A percentile compares a stretch with the other conserved stretches of the same genome.
These are phyloP conservation scores for Neoboletus brunneissimus DNA, from an alignment of 768 basidiomycete genomes.

Conservation along the genomic window DNA sequence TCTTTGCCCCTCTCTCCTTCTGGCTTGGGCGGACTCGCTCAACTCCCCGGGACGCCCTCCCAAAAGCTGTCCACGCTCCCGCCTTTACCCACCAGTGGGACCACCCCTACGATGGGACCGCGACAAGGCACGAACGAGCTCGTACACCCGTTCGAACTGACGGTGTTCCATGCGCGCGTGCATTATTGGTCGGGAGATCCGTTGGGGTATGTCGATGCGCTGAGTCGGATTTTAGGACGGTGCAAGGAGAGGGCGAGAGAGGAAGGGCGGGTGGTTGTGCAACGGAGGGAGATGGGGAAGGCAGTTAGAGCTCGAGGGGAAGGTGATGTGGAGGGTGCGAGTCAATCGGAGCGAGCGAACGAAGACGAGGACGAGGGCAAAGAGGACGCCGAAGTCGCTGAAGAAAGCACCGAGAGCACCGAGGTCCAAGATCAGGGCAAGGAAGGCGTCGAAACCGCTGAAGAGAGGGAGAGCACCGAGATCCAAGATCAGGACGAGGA, in stretches of 20 bases:
- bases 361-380: neutral
- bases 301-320: neutral
- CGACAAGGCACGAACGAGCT: constrained; percentile 9
- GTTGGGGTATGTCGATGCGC: constrained; percentile 75
- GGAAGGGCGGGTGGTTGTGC: constrained; percentile 17
- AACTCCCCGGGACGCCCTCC: constrained; percentile 25
- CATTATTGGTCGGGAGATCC: constrained; percentile 82
- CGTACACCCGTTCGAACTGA: constrained; percentile 47
- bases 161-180: constrained; percentile 68
- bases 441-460: neutral
- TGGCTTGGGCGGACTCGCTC: constrained; percentile 14
- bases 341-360: neutral
- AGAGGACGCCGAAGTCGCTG: neutral
- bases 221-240: constrained; percentile 57
- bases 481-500: neutral
- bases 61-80: constrained; percentile 16
- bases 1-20: constrained; percentile 22
- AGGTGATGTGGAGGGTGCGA: neutral
- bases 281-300: constrained; percentile 6
- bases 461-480: neutral
- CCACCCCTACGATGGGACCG: constrained; percentile 23
- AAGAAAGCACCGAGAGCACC: neutral
- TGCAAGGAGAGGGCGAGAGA: constrained; percentile 54
- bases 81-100: neutral
- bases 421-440: neutral